These are phyloP conservation scores for Candida multigemmis DNA, from an alignment of 805 yeast species.

Conservation along the genomic window DNA sequence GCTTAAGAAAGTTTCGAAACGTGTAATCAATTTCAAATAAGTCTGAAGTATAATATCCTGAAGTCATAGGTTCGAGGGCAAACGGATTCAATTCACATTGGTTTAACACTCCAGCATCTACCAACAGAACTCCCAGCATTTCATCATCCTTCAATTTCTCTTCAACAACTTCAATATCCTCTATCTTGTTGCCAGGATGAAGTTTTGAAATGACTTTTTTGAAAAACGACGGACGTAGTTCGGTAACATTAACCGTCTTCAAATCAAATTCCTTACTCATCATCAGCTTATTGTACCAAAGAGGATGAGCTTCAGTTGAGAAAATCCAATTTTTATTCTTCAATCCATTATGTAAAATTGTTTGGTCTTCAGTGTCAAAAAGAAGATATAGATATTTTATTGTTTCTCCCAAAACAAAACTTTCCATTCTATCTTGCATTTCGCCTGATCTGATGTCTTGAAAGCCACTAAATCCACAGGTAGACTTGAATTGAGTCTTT, in stretches of 20 bases:
- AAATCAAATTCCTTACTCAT: neutral
- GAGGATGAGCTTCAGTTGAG: conserved; percentile 88
- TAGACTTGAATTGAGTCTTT: conserved; percentile 39
- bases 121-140: too few relatives aligned
- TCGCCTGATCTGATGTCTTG: conserved; percentile 58
- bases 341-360: conserved; percentile 26
- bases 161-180: conserved; percentile 3
- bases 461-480: conserved; percentile 78
- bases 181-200: conserved; percentile 6
- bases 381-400: conserved; percentile 72
- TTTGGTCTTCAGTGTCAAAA: conserved; percentile 58
- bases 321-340: conserved; percentile 44
- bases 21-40: conserved; percentile 37
- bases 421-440: conserved; percentile 78
- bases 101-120: too few relatives aligned
- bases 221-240: conserved; percentile 4
- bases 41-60: conserved; percentile 29
- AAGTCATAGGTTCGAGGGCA: conserved; percentile 14
- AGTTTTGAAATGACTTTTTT: conserved; percentile 9
- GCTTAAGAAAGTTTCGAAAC: conserved; percentile 28
- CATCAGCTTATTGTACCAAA: conserved; percentile 48
- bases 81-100: conserved; percentile 24
- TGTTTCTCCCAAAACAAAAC: conserved; percentile 83
- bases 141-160: conserved; percentile 5
- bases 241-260: conserved; percentile 2